These are phyloP conservation scores for Tilletia indica DNA, from an alignment of 1,284 basidiomycete genomes.

Conservation along the genomic window DNA sequence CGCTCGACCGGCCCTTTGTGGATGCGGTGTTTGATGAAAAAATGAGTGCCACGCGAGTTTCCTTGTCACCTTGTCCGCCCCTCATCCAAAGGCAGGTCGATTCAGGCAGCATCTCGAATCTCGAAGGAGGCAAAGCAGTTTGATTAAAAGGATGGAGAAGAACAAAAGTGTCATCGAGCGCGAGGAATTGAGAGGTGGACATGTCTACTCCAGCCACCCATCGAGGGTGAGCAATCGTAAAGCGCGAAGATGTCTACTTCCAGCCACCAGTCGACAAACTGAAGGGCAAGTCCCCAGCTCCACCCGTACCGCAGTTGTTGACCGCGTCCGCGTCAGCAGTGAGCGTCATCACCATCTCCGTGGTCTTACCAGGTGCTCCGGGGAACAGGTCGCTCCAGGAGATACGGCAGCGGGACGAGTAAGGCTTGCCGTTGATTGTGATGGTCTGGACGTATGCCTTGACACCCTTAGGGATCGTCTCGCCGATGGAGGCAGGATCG, in stretches of 20 bases:
- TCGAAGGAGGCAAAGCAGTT: too few relatives aligned
- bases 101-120: too few relatives aligned
- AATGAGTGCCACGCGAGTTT: too few relatives aligned
- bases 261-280: slow-evolving; percentile 28
- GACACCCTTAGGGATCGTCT: slow-evolving; percentile 21
- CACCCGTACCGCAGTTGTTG: slow-evolving; percentile 23
- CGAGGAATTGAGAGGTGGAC: too few relatives aligned
- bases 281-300: slow-evolving; percentile 23
- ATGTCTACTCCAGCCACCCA: too few relatives aligned
- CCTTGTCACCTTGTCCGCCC: too few relatives aligned
- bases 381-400: slow-evolving; percentile 24
- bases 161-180: too few relatives aligned
- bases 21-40: too few relatives aligned
- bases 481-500: slow-evolving; percentile 22
- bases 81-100: too few relatives aligned
- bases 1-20: too few relatives aligned
- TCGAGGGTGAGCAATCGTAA: too few relatives aligned
- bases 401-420: slow-evolving; percentile 27
- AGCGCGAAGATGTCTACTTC: background rate
- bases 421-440: slow-evolving; percentile 24
- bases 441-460: slow-evolving; percentile 27
- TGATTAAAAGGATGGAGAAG: too few relatives aligned
- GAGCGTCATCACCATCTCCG: slow-evolving; percentile 22
- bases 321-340: slow-evolving; percentile 22
- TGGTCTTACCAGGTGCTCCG: slow-evolving; percentile 14